A percentile compares a stretch with the other conserved stretches of the same genome.
Evolutionary conservation across 2,329 filamentous ascomycete genomes (phyloP).

Genomic region (Epichloe glyceriae): DNA sequence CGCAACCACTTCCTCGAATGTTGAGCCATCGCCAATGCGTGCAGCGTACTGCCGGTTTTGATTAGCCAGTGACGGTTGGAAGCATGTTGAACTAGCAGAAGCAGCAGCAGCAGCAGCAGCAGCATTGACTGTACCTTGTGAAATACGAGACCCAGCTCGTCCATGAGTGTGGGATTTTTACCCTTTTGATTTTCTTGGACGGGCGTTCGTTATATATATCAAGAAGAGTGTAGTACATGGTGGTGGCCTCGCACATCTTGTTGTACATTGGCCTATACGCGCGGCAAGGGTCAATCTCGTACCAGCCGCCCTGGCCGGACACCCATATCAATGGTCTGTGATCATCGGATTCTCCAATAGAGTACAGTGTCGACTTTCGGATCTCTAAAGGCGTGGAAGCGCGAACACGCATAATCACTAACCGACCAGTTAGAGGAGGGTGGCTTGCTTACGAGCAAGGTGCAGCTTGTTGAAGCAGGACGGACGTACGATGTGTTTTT

Average conservation of each 20-base stretch:
- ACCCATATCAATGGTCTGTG: slow-evolving; percentile 52
- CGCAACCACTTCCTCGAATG: slow-evolving; percentile 34
- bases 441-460: background rate
- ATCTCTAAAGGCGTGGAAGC: slow-evolving; percentile 36
- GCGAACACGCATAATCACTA: slow-evolving; percentile 21
- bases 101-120: background rate
- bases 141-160: slow-evolving; percentile 19
- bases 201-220: slow-evolving; percentile 36
- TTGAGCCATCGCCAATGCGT: slow-evolving; percentile 38
- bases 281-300: slow-evolving; percentile 47
- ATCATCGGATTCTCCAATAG: slow-evolving; percentile 38
- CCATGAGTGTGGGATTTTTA: slow-evolving; percentile 17
- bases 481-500: slow-evolving; percentile 24
- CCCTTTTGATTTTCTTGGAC: slow-evolving; percentile 17
- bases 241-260: slow-evolving; percentile 49
- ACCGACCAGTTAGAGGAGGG: background rate
- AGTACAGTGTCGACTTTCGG: slow-evolving; percentile 32
- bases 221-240: slow-evolving; percentile 49
- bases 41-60: slow-evolving; percentile 31
- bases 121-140: slow-evolving; percentile 11
- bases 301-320: slow-evolving; percentile 47
- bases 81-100: background rate
- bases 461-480: background rate
- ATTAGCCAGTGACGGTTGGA: background rate
- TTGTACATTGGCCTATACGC: slow-evolving; percentile 43